Evolutionary conservation across 2,329 filamentous ascomycete genomes (phyloP), one percentile per base, ranked within the genome.

Genomic region (Drechslerella stenobrocha): DNA sequence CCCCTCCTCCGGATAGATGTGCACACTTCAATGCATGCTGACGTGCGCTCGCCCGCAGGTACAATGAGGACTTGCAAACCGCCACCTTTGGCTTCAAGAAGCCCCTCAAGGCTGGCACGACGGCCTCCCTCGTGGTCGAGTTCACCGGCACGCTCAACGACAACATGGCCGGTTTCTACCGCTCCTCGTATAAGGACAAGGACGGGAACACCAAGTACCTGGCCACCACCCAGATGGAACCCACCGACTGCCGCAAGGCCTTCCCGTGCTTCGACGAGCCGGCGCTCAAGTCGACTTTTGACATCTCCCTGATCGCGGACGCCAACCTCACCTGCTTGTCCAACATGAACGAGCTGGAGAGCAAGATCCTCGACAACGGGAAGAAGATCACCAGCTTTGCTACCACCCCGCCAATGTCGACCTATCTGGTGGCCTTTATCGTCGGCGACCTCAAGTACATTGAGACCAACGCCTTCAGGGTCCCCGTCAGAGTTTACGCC

Each of bases 181-280:
- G 92, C 63, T 96, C 90, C 1, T 95, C 90, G 4, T 97, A 92
- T 81, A 95, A 93, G 80, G 86, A 84, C 69, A 78, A 83, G 48
- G 85, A 93, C 74, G 92, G 92, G 35, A 84, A 84, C 66, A 85
- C 87, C 63, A 88, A 88, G 72, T 87, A 91, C 76, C 81, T 97
- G 75, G 92, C 91, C 24, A 92, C 90, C 23, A 89, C 89, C 15
- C 92, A 97, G 80, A 95, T 97, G 88, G 92, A 97, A 80, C 87
- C 92, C 35, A 96, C 92, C 11, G 92, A 97, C 79, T 69, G 91
- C 90, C 70, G 84, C 92, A 73, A 83, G 70, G 90, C 92, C 4
- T 95, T 97, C 79, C 92, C 92, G 42, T 96, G 92, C 79, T 96
- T 96, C 76, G 92, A 97, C 75, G 93, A 97, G 80, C 92, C 92